Conservation (phyloP, 768 basidiomycete genomes). For the Pulveroboletus ravenelii region DNA sequence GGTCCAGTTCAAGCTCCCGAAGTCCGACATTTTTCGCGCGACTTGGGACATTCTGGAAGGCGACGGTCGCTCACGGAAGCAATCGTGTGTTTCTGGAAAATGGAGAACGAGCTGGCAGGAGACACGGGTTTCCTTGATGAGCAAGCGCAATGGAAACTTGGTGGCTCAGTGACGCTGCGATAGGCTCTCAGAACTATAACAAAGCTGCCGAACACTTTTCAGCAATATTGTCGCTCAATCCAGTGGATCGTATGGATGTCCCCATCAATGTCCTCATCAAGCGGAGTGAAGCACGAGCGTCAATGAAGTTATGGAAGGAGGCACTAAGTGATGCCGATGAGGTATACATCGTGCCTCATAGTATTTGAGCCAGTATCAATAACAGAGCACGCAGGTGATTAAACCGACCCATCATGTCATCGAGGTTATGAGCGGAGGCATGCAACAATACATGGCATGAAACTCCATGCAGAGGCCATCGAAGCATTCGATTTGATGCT, state of each 20-base stretch:
- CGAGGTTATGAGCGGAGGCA: not conserved
- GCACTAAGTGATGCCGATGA: not conserved
- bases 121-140: not conserved
- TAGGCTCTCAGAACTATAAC: not conserved
- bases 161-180: not conserved
- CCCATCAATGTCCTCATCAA: too few species aligned
- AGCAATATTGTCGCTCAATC: not conserved
- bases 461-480: not conserved
- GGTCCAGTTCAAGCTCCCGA: not conserved
- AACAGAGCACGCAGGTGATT: not conserved
- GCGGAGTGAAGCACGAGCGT: not conserved
- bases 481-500: not conserved
- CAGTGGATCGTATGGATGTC: not conserved
- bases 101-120: not conserved
- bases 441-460: not conserved
- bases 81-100: not conserved
- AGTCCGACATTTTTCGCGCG: not conserved
- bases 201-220: not conserved
- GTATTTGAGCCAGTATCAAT: not conserved
- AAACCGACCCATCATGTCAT: not conserved
- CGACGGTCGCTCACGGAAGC: not conserved
- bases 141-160: not conserved
- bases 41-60: not conserved
- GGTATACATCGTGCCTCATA: not conserved
- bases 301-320: not conserved